phyloP scores from a whole-genome alignment of 1,284 basidiomycete species.

The Cryptococcus amylolentus region DNA sequence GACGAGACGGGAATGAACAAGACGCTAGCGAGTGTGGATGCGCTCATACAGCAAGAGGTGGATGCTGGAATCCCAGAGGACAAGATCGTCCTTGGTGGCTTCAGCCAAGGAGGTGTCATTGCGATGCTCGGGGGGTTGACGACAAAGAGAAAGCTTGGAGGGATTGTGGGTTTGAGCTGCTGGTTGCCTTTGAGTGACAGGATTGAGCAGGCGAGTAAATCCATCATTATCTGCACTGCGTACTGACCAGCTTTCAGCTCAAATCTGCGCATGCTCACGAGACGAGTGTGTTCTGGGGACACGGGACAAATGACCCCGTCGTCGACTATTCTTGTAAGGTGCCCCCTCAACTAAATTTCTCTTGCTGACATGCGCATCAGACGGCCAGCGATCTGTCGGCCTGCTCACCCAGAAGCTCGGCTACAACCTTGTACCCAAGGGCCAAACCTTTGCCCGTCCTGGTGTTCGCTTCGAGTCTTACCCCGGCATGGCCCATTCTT shows the following conservation, averaged over 20 bases:
- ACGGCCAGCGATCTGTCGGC: slow-evolving; percentile 56
- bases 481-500: slow-evolving; percentile 59
- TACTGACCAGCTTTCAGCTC: slow-evolving; percentile 12
- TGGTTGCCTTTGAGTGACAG: slow-evolving; percentile 68
- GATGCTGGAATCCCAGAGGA: slow-evolving; percentile 60
- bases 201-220: slow-evolving; percentile 59
- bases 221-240: background rate
- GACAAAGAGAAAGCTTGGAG: slow-evolving; percentile 65
- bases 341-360: background rate
- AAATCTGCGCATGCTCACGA: slow-evolving; percentile 46
- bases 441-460: slow-evolving; percentile 39
- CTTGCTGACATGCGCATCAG: slow-evolving; percentile 17
- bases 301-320: slow-evolving; percentile 72
- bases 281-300: slow-evolving; percentile 82
- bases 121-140: slow-evolving; percentile 69
- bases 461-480: slow-evolving; percentile 51
- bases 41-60: slow-evolving; percentile 70
- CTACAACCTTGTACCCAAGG: slow-evolving; percentile 49
- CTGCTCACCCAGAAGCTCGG: slow-evolving; percentile 58
- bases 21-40: slow-evolving; percentile 61
- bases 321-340: slow-evolving; percentile 55
- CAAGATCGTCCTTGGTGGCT: slow-evolving; percentile 68
- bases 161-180: slow-evolving; percentile 68
- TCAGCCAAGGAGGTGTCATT: slow-evolving; percentile 83
- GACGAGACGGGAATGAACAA: slow-evolving; percentile 65